Conservation (phyloP, 805 yeast species). For the Starmera quercuum region DNA sequence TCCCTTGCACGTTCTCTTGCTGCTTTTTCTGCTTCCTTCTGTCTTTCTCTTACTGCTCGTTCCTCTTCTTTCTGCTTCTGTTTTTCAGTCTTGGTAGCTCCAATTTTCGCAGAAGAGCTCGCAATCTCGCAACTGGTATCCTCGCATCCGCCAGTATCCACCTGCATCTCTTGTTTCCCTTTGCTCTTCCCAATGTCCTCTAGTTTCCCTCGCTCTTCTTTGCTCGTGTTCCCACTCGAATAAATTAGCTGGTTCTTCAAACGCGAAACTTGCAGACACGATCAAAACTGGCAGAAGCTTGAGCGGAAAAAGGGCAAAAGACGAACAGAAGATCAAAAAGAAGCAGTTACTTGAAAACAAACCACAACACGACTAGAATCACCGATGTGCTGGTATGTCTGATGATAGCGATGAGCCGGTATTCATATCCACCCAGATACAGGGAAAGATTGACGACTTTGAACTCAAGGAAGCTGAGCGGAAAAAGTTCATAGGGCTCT, state of each 20-base stretch:
- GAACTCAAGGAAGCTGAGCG: slow-evolving; percentile 6
- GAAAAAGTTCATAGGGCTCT: not conserved
- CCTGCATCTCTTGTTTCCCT: slow-evolving; percentile 1
- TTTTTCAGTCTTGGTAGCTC: slow-evolving; percentile 22
- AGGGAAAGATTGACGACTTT: slow-evolving; percentile 13
- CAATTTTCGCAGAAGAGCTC: slow-evolving; percentile 9
- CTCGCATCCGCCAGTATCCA: slow-evolving; percentile 2
- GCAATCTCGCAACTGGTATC: slow-evolving; percentile 13
- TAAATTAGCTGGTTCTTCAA: too few relatives aligned
- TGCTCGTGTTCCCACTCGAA: too few relatives aligned
- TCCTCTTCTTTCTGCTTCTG: slow-evolving; percentile 16
- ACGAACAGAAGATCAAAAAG: too few relatives aligned
- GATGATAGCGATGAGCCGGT: too few relatives aligned
- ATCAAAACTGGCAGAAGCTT: too few relatives aligned
- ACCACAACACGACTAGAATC: too few relatives aligned
- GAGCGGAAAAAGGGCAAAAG: too few relatives aligned
- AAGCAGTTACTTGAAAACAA: too few relatives aligned
- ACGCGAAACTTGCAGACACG: too few relatives aligned
- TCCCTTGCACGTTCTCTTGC: slow-evolving; percentile 4
- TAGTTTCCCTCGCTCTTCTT: not conserved
- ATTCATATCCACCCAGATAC: slow-evolving; percentile 18
- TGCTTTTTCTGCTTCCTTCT: slow-evolving; percentile 4
- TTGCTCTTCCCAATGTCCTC: not conserved
- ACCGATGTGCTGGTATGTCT: too few relatives aligned
- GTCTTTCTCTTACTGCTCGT: slow-evolving; percentile 15